Percentiles rank a stretch among this genome's conserved stretches.
phyloP scores from a whole-genome alignment of 2,329 filamentous ascomycete genomes.

The Escovopsis sp. region DNA sequence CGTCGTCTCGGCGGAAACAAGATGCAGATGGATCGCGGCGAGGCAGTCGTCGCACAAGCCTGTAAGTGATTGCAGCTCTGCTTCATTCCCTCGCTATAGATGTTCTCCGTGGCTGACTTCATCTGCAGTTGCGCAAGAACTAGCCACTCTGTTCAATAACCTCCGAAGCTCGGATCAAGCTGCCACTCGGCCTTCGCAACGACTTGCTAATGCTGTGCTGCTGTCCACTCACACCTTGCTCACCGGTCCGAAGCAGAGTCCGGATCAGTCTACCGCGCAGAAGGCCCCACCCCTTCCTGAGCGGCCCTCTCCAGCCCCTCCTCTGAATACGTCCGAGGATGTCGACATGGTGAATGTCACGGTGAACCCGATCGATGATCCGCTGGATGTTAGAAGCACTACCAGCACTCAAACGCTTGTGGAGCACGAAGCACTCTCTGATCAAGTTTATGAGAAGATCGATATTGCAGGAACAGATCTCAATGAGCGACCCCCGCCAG shows the following conservation, averaged over 20 bases:
- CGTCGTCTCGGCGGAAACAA: constrained; percentile 62
- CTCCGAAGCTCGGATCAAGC: constrained; percentile 49
- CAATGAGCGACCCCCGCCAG: constrained; percentile 9
- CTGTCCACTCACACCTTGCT: constrained; percentile 33
- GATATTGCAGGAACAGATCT: constrained; percentile 9
- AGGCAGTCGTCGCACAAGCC: constrained; percentile 51
- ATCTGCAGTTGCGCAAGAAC: constrained; percentile 53
- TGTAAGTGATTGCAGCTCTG: constrained; percentile 40
- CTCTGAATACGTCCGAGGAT: constrained; percentile 16
- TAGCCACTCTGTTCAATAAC: constrained; percentile 54
- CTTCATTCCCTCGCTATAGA: background rate
- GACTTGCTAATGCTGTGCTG: constrained; percentile 68
- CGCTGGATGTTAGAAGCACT: constrained; percentile 28
- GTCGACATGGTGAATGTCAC: constrained; percentile 20
- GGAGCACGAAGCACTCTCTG: constrained; percentile 22
- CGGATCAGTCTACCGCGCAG: constrained; percentile 10
- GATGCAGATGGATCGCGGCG: constrained; percentile 35
- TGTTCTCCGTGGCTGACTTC: constrained; percentile 8
- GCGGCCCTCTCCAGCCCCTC: constrained; percentile 28
- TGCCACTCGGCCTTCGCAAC: constrained; percentile 56
- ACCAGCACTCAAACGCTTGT: constrained; percentile 39
- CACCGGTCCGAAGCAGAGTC: constrained; percentile 15
- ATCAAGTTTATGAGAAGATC: constrained; percentile 21
- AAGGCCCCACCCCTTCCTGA: constrained; percentile 36
- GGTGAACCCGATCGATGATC: constrained; percentile 16